Evolutionary conservation across 768 basidiomycete genomes (phyloP), one percentile per base, ranked within the genome.

Genomic region (Tylopilus rubrobrunneus): DNA sequence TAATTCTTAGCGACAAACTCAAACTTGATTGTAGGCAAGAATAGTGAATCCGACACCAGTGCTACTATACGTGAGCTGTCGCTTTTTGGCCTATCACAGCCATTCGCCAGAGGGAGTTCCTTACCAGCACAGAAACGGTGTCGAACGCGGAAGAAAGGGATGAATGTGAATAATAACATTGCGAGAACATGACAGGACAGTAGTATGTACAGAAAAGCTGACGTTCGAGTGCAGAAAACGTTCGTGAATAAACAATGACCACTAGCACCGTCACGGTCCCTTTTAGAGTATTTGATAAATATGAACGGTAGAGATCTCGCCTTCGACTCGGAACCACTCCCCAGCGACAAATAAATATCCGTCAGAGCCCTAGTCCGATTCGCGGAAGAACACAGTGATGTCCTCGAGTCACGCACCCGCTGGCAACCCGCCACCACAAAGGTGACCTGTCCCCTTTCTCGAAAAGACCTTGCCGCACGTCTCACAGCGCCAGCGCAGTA

Each of bases 401-500:
- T 21, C 7, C 23, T 19, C 17, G 17, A 8, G 3, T 59, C 28
- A 55, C 5, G 33, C 23, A 39, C 19, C 29, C 11, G 4, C 33
- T 25, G 14, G 36, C 36, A 4, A 14, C 6, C 43, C 46, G 2
- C 25, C 37, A 15, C 11, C 17, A 33, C 62, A 64, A 12, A 41
- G 7, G 21, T 64, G 62, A 1, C 40, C 37, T 2, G 63, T 64
- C 9, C 57, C 52, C 39, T 23, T 64, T 19, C 62, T 56, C 19
- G 62, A 65, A 29, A 65, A 62, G 1, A 49, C 39, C 45, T 21
- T 56, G 8, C 52, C 47, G 27, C 62, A 64, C 19, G 19, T 19
- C 1, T 51, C 49, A 10, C 63, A 64, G 11, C 15, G 49, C 62
- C 62, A 64, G 1, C 60, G 52, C 31, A 64, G 29, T 15, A 64